phyloP scores from a whole-genome alignment of 345 rosid genomes.

The Acer campestre region DNA sequence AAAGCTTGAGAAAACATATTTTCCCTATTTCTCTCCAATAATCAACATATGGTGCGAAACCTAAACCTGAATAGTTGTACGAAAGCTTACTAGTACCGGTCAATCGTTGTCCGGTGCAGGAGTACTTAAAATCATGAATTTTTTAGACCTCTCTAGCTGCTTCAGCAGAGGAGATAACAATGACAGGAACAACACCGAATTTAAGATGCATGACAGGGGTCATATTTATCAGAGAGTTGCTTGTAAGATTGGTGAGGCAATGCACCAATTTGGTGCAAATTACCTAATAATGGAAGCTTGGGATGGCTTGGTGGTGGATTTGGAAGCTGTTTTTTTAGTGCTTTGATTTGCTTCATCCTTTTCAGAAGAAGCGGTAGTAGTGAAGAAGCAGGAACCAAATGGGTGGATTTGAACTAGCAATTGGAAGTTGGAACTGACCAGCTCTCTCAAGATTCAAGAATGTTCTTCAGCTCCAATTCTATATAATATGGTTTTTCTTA shows the following conservation, averaged over 20 bases:
- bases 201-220: constrained; percentile 6
- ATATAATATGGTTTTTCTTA: too few relatives aligned
- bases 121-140: background rate
- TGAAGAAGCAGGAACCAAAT: too few relatives aligned
- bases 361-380: background rate
- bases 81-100: too few relatives aligned
- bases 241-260: constrained; percentile 20
- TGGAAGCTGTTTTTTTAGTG: constrained; percentile 11
- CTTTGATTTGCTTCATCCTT: background rate
- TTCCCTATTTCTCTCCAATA: too few relatives aligned
- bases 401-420: too few relatives aligned
- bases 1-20: too few relatives aligned
- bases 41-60: too few relatives aligned
- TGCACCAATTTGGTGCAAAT: constrained; percentile 18
- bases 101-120: too few relatives aligned
- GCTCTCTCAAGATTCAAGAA: too few relatives aligned
- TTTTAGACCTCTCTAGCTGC: constrained; percentile 27
- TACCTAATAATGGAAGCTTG: constrained; percentile 16
- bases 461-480: too few relatives aligned
- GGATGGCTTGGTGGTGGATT: constrained; percentile 24
- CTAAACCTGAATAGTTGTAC: too few relatives aligned
- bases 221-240: constrained; percentile 26
- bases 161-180: constrained; percentile 29
- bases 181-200: constrained; percentile 2
- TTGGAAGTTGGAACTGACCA: too few relatives aligned